Evolutionary conservation across 352 stramenopile species (phyloP).

Genomic region (Globisporangium uncinulatum): DNA sequence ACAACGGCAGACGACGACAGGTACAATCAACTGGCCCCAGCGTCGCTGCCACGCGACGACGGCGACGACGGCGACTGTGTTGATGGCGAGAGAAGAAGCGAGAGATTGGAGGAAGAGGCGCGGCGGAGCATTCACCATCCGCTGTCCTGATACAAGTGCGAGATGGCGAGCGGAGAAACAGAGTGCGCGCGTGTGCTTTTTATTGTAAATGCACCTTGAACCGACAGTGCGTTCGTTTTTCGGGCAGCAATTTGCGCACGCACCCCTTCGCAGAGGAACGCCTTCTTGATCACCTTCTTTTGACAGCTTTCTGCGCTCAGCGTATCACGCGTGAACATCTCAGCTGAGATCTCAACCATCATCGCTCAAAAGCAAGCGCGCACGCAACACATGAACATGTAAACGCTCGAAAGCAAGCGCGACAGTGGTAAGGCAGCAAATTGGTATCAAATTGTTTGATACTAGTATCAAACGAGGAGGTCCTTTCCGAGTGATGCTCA

Average conservation of each 20-base stretch:
- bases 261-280: constrained; percentile 77
- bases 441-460: background rate
- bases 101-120: constrained; percentile 7
- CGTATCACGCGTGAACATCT: too few relatives aligned
- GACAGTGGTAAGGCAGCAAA: constrained; percentile 64
- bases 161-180: constrained; percentile 14
- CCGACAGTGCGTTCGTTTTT: too few relatives aligned
- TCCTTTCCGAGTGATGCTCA: background rate
- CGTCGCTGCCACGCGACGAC: background rate
- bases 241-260: background rate
- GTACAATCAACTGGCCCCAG: background rate
- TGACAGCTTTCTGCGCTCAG: constrained; percentile 46
- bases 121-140: background rate
- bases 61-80: background rate
- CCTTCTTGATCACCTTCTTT: constrained; percentile 80
- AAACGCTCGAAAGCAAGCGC: too few relatives aligned
- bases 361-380: too few relatives aligned
- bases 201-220: constrained; percentile 30
- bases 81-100: background rate
- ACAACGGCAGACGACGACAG: too few relatives aligned
- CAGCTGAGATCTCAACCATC: too few relatives aligned
- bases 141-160: constrained; percentile 23
- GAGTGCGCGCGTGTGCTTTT: constrained; percentile 17
- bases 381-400: too few relatives aligned
- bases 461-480: background rate